Percentiles rank a stretch among this genome's conserved stretches.
phyloP scores from a whole-genome alignment of 1,284 basidiomycete species.

The Melanopsichium pennsylvanicum region DNA sequence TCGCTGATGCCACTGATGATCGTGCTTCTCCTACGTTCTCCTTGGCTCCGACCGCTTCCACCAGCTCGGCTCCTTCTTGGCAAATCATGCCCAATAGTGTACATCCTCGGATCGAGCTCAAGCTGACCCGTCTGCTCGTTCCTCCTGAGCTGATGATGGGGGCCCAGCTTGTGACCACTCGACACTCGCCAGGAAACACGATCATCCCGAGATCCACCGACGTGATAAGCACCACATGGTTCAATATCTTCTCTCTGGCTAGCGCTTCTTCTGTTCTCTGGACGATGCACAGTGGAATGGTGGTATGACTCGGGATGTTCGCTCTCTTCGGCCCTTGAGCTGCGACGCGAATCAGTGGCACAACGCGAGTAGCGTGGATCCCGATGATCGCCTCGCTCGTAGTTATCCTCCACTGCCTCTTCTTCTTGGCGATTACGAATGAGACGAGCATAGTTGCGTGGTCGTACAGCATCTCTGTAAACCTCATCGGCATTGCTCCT shows the following conservation, averaged over 20 bases:
- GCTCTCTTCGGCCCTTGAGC: constrained; percentile 16
- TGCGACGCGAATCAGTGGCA: constrained; percentile 17
- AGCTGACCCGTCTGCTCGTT: constrained; percentile 38
- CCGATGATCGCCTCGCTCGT: constrained; percentile 37
- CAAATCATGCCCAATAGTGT: constrained; percentile 29
- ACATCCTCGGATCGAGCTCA: constrained; percentile 33
- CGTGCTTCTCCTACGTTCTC: not conserved
- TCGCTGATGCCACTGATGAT: not conserved
- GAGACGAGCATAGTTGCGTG: constrained; percentile 20
- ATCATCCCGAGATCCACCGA: constrained; percentile 43
- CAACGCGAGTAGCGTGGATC: constrained; percentile 13
- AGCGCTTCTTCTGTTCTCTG: constrained; percentile 12
- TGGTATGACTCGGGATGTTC: constrained; percentile 25
- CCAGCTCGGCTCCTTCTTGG: constrained; percentile 8
- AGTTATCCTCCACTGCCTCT: constrained; percentile 14
- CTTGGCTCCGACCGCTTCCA: constrained; percentile 5
- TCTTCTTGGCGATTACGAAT: constrained; percentile 21
- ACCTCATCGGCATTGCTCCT: not conserved
- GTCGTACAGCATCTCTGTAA: not conserved
- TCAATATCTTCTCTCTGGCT: constrained; percentile 8
- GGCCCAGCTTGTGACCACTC: constrained; percentile 51
- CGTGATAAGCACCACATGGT: constrained; percentile 23
- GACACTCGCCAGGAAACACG: constrained; percentile 46
- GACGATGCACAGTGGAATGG: constrained; percentile 34
- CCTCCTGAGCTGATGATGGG: constrained; percentile 37